phyloP scores from a whole-genome alignment of 805 yeast species.

The Candida incommunis region DNA sequence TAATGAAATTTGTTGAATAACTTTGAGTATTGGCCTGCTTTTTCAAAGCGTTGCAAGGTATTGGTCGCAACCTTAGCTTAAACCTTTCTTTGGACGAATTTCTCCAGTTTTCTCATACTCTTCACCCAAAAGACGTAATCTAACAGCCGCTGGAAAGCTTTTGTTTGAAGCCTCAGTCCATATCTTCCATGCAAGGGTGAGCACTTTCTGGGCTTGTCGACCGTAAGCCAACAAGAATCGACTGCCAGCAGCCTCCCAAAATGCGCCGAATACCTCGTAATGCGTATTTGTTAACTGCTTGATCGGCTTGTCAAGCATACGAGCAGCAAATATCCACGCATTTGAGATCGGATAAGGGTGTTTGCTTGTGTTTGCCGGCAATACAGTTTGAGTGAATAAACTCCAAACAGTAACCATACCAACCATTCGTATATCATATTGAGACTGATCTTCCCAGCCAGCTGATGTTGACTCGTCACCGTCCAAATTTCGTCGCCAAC shows the following conservation, averaged over 20 bases:
- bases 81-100: neutral
- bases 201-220: slow-evolving; percentile 51
- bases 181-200: slow-evolving; percentile 30
- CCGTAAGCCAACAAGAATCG: slow-evolving; percentile 48
- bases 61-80: too few species aligned
- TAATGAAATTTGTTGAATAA: too few species aligned
- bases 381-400: slow-evolving; percentile 45
- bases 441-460: slow-evolving; percentile 36
- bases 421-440: slow-evolving; percentile 72
- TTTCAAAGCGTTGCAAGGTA: too few species aligned
- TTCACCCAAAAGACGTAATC: slow-evolving; percentile 65
- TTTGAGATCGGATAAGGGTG: slow-evolving; percentile 45
- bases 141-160: slow-evolving; percentile 62
- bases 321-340: slow-evolving; percentile 62
- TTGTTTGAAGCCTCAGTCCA: slow-evolving; percentile 43
- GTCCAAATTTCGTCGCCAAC: slow-evolving; percentile 50
- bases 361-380: slow-evolving; percentile 9
- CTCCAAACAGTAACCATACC: slow-evolving; percentile 78
- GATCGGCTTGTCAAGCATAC: slow-evolving; percentile 46
- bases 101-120: slow-evolving; percentile 29
- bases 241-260: slow-evolving; percentile 82
- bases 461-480: slow-evolving; percentile 34
- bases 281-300: slow-evolving; percentile 50
- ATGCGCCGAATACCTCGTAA: slow-evolving; percentile 53
- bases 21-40: too few species aligned